Evolutionary conservation across 2,329 filamentous ascomycete species (phyloP), one percentile per base, ranked within the genome.

Genomic region (Aureobasidium sp.): DNA sequence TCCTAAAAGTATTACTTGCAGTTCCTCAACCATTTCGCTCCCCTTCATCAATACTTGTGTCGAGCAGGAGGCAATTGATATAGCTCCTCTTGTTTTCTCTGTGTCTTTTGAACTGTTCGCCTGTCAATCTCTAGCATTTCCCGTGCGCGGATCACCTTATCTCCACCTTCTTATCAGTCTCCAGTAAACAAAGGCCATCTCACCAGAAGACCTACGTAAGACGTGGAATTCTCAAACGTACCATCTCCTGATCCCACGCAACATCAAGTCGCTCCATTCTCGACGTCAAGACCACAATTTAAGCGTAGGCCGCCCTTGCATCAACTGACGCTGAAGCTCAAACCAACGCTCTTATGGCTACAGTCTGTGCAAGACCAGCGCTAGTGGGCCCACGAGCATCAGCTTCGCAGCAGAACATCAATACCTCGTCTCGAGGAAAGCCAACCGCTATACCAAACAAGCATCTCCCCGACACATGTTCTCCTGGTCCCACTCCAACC

Each of bases 401-500:
- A 48, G 80, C 82, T 39, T 76, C 82, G 37, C 77, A 82, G 37
- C 74, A 87, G 63, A 81, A 78, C 42, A 77, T 88, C 66, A 86
- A 85, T 70, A 81, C 81, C 14, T 78, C 81, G 7, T 71, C 79
- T 55, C 76, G 80, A 67, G 81, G 80, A 50, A 80, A 82, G 7
- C 82, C 84, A 21, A 78, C 88, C 7, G 80, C 94, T 29, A 69
- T 81, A 2, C 90, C 91, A 10, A 96, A 96, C 76, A 96, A 94
- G 75, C 91, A 96, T 75, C 80, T 96, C 29, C 91, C 92, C n/a
- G 42, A 58, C 9, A 79, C 87, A 67, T 96, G 91, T 75, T 88
- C 91, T n/a, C 85, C 91, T 1, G 91, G 91, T 1, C 87, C 90
- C 2, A 71, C 73, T 16, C 64, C 84, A 78, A 66, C 79, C 68